Base-by-base conservation (phyloP, 73 alveolate genomes). In the Tetrahymena borealis region DNA sequence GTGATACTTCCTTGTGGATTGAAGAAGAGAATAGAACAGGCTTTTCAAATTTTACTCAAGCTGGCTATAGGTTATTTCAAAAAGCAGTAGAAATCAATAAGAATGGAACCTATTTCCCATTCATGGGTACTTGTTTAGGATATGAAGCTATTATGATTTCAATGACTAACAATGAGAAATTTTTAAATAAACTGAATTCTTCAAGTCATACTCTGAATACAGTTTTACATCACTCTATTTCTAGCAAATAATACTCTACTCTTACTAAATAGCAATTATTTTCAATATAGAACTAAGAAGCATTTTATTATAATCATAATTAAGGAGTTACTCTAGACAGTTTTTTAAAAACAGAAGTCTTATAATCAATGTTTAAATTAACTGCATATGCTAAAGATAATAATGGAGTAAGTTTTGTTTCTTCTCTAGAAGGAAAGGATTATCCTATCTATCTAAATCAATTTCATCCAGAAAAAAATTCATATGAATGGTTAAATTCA, bases 41-140 rank as follows among this genome's bases (percentile, higher is more conserved):
- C 32, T 43, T 91, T 7, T 90, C 93, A 7, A 10, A 40, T 18
- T 85, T 85, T 39, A 40, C 94, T 16, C n/a, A 85, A 90, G 60
- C 77, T 32, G 93, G 79, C 9, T 90, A 93, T 32, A 85, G 91
- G 39, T 78, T 93, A 39, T 77, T 93, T 32, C 39, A 93, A 7
- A 93, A 93, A 33, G 96, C 91, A 28, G 79, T 91, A 40, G 94
- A 95, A 92, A 39, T 90, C 32, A 96, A 96, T 40, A 91, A 94
- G 38, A 38, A 96, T 11, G 98, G 97, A 8, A 91, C 85, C 41
- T 91, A 94, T 91, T 91, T 40, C 92, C 98, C 98, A 24, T 40
- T 91, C 7, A 43, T 93, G 38, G 98, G 96, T 2, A 94, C 92
- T 28, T 96, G 98, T 94, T 78, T 96, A 32, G 98, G 98, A 7